Percentiles rank a stretch among this genome's conserved stretches.
Conservation (phyloP, 257 asterid genomes). For the Plectranthus barbatus region DNA sequence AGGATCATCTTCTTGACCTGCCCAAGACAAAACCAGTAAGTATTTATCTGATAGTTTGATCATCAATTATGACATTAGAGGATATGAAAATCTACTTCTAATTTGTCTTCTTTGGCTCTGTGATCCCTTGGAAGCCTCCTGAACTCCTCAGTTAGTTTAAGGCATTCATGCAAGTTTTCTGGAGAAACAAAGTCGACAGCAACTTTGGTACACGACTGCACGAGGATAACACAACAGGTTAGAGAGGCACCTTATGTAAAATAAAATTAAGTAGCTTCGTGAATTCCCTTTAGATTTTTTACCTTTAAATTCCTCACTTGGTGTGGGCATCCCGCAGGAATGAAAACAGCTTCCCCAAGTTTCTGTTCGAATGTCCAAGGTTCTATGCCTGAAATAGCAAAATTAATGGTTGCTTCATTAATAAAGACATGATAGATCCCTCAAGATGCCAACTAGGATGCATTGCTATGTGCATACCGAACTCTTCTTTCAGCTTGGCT, state of each 20-base stretch:
- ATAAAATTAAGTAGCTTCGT: neutral
- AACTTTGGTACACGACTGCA: constrained; percentile 92
- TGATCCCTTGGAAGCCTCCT: constrained; percentile 77
- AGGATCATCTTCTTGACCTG: constrained; percentile 93
- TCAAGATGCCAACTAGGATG: neutral
- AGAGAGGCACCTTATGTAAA: neutral
- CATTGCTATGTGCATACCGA: constrained; percentile 32
- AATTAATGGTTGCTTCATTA: neutral
- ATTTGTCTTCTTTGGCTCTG: constrained; percentile 88
- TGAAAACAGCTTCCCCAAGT: constrained; percentile 89
- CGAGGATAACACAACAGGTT: constrained; percentile 3
- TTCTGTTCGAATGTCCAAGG: constrained; percentile 92
- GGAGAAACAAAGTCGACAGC: constrained; percentile 95
- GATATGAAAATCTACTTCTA: constrained; percentile 50
- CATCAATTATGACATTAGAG: neutral
- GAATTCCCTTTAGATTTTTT: neutral
- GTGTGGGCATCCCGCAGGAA: constrained; percentile 98
- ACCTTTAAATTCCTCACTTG: constrained; percentile 97
- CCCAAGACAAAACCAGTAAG: neutral
- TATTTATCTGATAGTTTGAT: neutral
- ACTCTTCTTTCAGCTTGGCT: constrained; percentile 71
- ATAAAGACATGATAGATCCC: neutral
- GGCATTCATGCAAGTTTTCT: constrained; percentile 73
- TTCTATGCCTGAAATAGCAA: constrained; percentile 52
- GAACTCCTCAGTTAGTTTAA: constrained; percentile 70